Conservation (phyloP, 768 basidiomycete genomes). For the Boletellus ananas region DNA sequence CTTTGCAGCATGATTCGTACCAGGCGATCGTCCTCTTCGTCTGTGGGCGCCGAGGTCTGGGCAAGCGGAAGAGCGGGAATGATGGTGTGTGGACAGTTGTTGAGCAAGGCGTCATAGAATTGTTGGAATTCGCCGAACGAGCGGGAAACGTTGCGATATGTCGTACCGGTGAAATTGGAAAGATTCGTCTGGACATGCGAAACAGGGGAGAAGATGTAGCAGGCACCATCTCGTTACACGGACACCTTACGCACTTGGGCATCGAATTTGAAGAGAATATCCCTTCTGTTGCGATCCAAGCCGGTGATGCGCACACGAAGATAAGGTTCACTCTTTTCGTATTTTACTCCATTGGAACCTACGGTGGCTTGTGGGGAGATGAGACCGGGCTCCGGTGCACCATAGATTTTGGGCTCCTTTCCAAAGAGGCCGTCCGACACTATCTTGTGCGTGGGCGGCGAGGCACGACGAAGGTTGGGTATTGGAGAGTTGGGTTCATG, state of each 20-base stretch:
- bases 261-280: conserved; percentile 91
- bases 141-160: conserved; percentile 91
- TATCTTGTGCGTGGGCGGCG: conserved; percentile 50
- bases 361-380: conserved; percentile 69
- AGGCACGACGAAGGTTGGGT: conserved; percentile 64
- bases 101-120: conserved; percentile 86
- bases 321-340: conserved; percentile 78
- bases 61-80: conserved; percentile 94
- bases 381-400: conserved; percentile 78
- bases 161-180: conserved; percentile 81
- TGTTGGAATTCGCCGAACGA: conserved; percentile 94
- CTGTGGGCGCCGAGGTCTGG: conserved; percentile 93
- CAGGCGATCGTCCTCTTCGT: conserved; percentile 96
- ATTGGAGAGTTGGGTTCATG: conserved; percentile 68
- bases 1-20: conserved; percentile 93
- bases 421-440: conserved; percentile 62
- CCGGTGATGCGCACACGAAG: conserved; percentile 86
- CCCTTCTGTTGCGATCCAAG: conserved; percentile 91
- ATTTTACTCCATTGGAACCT: conserved; percentile 64
- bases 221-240: neutral
- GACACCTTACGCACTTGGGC: conserved; percentile 62
- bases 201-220: conserved; percentile 1
- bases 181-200: conserved; percentile 72
- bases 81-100: conserved; percentile 94
- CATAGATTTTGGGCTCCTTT: conserved; percentile 82